phyloP scores from a whole-genome alignment of 768 basidiomycete genomes.

The Kwoniella heveanensis region DNA sequence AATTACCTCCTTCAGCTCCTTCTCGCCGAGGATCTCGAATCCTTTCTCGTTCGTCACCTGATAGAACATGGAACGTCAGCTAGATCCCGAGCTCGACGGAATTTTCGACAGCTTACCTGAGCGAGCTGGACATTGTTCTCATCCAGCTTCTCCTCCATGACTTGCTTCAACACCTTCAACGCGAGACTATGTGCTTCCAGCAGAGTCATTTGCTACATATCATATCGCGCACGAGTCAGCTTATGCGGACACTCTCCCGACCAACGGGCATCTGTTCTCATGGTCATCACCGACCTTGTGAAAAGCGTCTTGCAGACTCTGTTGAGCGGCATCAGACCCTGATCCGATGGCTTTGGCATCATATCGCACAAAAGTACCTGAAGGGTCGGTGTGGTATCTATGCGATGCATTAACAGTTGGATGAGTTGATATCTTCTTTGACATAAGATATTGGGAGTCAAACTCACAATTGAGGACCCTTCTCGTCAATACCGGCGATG shows the following conservation, averaged over 20 bases:
- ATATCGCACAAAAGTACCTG: conserved; percentile 93
- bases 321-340: conserved; percentile 95
- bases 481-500: conserved; percentile 95
- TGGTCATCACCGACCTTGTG: conserved; percentile 74
- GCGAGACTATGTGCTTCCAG: conserved; percentile 83
- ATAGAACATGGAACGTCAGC: conserved; percentile 10
- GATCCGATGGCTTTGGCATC: conserved; percentile 98
- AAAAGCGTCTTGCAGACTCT: conserved; percentile 95
- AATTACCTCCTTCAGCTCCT: conserved; percentile 76
- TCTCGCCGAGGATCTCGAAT: conserved; percentile 87
- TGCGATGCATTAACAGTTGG: not conserved
- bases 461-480: conserved; percentile 85
- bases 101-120: conserved; percentile 63
- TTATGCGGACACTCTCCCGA: no score
- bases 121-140: conserved; percentile 98
- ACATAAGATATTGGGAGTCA: not conserved
- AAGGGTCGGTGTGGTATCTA: conserved; percentile 97
- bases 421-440: no score
- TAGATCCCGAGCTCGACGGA: not conserved
- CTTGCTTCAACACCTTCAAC: conserved; percentile 90
- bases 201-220: conserved; percentile 81
- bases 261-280: no score
- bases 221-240: not conserved
- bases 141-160: conserved; percentile 99
- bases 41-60: conserved; percentile 80